Evolutionary conservation across 306 rosid genomes (phyloP), one percentile per base, ranked within the genome.

Genomic region (Trifolium repens): DNA sequence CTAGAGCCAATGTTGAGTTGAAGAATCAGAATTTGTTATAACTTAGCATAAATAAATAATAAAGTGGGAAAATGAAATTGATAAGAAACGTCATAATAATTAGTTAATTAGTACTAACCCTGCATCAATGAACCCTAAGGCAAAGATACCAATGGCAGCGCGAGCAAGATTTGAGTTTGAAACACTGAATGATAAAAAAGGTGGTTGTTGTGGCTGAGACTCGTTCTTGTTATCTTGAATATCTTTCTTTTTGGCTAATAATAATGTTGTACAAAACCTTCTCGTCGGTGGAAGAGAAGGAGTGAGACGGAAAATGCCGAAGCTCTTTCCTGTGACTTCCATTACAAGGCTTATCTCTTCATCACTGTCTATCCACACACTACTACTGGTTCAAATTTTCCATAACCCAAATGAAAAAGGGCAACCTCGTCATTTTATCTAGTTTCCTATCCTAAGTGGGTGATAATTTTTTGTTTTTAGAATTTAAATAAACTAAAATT

Each of bases 51-150:
- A 17, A 68, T 3, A 17, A 61, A 77, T 8, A 10, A 26, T 26
- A 19, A 32, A 61, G 32, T 30, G 42, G 0, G 10, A 22, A 54
- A 2, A 13, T 2, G 7, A 81, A 35, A 67, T 12, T 11, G 4
- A 67, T 7, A 17, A 17, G 19, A 17, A 17, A 17, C 19, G 19
- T 17, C 19, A 17, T 17, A 17, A 17, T 32, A 77, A 50, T 15
- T 2, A 43, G 19, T 17, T 2, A 43, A 1, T 14, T 5, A 30
- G 0, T 0, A 59, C 3, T 61, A 55, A 89, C 96, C 98, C 98
- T 1, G 96, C 94, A 82, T 91, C 97, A 43, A 91, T 72, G 72
- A 91, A 93, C 8, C 98, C 97, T 75, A 93, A 75, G 19, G 92
- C 97, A 43, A 89, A 84, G 8, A 91, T 79, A 2, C 89, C 89